Evolutionary conservation across 2,329 filamentous ascomycete genomes (phyloP), one percentile per base, ranked within the genome.

Genomic region (Aureobasidium sp.): DNA sequence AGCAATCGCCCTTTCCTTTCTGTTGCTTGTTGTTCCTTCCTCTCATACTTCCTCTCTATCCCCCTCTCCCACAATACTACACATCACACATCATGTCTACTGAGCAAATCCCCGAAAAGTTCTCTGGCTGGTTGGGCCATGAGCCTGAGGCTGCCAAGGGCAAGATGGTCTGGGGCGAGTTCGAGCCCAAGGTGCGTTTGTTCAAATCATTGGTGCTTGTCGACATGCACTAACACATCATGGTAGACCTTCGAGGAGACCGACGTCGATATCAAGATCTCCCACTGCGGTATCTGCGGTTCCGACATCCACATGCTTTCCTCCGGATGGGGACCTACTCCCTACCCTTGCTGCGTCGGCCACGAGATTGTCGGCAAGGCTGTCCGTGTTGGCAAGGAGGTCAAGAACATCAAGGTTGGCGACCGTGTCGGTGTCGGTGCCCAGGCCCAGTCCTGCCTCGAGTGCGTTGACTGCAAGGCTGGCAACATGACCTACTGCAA

Each of bases 91-190:
- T n/a, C 8, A 67, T 67, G 66, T 61, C 63, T 62, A 69, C 72
- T 62, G 73, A 78, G 41, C 53, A 57, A 21, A 21, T 57, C 4
- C 53, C 53, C 65, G 79, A 80, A 71, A 79, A 78, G 61, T 84
- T 84, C 69, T 76, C 82, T 69, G 82, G 82, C 67, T 84, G 82
- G 82, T 74, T 83, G 66, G 82, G 79, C 68, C 76, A 79, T 37
- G 78, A 80, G 71, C 67, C 75, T 36, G 72, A 73, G 63, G 72
- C 80, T 11, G 78, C 73, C 37, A 69, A 83, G 58, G 82, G 82
- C 62, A 81, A 81, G 59, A 80, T 84, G 76, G 75, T 74, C 36
- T 83, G 81, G 81, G 73, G 78, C 44, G 71, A 74, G n/a, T 79
- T 77, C 65, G 66, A 69, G n/a, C 75, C 75, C 9, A 77, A 76